Evolutionary conservation across 139 green algal species (phyloP).

Genomic region (Auxenochlorella protothecoides): DNA sequence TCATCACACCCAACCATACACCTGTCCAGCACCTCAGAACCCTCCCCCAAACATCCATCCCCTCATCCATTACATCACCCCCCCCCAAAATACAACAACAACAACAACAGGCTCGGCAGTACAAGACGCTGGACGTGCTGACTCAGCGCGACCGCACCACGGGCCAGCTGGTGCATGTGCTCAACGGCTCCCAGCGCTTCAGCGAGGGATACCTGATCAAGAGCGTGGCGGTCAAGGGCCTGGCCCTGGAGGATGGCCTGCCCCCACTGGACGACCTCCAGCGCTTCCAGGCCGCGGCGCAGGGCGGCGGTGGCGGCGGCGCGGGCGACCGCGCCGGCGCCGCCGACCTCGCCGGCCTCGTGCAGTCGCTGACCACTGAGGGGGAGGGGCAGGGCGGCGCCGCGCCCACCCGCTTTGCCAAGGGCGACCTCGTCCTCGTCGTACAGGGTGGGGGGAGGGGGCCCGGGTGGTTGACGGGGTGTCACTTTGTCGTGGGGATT

Average conservation of each 20-base stretch:
- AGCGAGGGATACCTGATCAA: slow-evolving; percentile 75
- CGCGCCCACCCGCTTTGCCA: slow-evolving; percentile 16
- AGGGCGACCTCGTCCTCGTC: slow-evolving; percentile 41
- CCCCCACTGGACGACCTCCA: slow-evolving; percentile 86
- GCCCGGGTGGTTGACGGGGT: background rate
- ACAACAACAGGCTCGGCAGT: too few relatives aligned
- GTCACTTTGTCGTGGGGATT: too few relatives aligned
- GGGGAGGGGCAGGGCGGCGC: background rate
- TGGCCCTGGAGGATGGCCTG: slow-evolving; percentile 41
- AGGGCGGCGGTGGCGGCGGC: slow-evolving; percentile 3
- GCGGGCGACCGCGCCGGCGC: background rate
- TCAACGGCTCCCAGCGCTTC: slow-evolving; percentile 49
- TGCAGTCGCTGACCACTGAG: slow-evolving; percentile 11
- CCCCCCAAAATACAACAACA: too few relatives aligned
- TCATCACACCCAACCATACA: background rate
- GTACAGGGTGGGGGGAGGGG: slow-evolving; percentile 5
- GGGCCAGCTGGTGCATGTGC: slow-evolving; percentile 17
- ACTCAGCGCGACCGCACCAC: slow-evolving; percentile 15
- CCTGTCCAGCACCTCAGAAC: background rate
- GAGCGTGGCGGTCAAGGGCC: slow-evolving; percentile 53
- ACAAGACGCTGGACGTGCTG: slow-evolving; percentile 6
- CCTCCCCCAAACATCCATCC: background rate
- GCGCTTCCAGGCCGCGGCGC: slow-evolving; percentile 53
- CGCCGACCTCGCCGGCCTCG: slow-evolving; percentile 13
- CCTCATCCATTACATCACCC: too few relatives aligned